Evolutionary conservation across 345 rosid genomes (phyloP), one percentile per base, ranked within the genome.

Genomic region (Camelina sativa): DNA sequence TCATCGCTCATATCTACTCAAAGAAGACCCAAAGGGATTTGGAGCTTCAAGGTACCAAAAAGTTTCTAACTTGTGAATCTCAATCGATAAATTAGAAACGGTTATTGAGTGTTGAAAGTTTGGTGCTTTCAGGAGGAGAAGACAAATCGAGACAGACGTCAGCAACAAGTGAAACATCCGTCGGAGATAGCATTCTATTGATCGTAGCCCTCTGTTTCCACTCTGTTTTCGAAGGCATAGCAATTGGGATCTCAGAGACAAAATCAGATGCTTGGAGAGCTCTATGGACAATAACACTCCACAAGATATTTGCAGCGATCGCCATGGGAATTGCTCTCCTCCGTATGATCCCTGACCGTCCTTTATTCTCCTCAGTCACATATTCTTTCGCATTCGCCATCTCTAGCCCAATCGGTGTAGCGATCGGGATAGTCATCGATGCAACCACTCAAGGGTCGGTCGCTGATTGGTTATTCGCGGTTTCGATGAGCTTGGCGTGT

Each of bases 321-420:
- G 93, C 97, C 8, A 90, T 90, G 95, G 98, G 97, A 11, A 92
- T 90, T 46, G 89, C 95, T 57, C 89, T 90, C 11, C 93, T 89
- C 2, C 85, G 93, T 15, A 90, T 80, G 85, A 81, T 89, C 56
- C 98, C 91, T 1, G 75, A 85, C 34, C 91, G 95, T 48, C 93
- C 97, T 23, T 62, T 89, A 16, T 30, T 86, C 8, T 89, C 93
- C 0, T 66, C 90, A 1, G 53, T 65, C 23, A 84, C 84, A 6
- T 92, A 92, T 8, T 88, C 93, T 1, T 90, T 90, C 40, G 85
- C 95, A 1, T 92, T 89, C 34, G 97, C 95, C 43, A 79, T 93
- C 65, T 93, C 98, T 0, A 93, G 88, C 65, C 95, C 98, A 0
- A 19, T 86, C 2, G 91, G 96, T 6, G 84, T 90, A 38, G 97